These are phyloP conservation scores for Suillus fuscotomentosus DNA, from an alignment of 768 basidiomycete species.

Conservation along the genomic window DNA sequence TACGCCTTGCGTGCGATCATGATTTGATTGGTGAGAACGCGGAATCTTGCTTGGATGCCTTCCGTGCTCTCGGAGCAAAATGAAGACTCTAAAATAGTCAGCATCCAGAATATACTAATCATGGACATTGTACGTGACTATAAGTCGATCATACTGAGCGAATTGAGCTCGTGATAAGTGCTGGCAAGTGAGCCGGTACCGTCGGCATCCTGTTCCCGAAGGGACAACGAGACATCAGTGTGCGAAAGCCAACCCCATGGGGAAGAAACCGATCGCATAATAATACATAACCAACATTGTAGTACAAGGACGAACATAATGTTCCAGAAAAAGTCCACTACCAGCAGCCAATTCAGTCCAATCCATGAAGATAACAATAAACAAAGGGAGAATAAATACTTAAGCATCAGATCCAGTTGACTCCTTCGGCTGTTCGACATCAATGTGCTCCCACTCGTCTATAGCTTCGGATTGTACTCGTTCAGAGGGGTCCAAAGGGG, in stretches of 20 bases:
- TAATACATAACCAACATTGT: background rate
- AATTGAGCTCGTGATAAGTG: background rate
- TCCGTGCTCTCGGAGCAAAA: background rate
- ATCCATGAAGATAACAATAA: background rate
- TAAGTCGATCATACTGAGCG: background rate
- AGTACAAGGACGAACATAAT: background rate
- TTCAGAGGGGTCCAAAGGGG: conserved; percentile 6
- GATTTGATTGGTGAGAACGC: background rate
- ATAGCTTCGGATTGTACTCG: conserved; percentile 21
- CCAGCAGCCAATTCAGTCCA: background rate
- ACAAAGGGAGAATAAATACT: background rate
- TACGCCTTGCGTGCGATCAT: background rate
- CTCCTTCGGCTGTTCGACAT: conserved; percentile 20
- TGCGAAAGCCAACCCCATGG: background rate
- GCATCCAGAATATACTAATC: background rate
- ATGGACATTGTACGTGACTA: background rate
- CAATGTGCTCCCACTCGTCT: conserved; percentile 49
- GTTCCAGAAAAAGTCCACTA: background rate
- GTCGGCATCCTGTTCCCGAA: background rate
- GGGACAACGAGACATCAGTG: background rate
- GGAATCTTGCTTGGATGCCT: background rate
- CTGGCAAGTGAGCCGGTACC: background rate
- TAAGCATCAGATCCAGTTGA: conserved; percentile 11
- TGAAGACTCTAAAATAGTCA: background rate
- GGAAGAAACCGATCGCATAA: background rate